These are phyloP conservation scores for Harringtonia aguacate DNA, from an alignment of 2,329 filamentous ascomycete species.

Conservation along the genomic window DNA sequence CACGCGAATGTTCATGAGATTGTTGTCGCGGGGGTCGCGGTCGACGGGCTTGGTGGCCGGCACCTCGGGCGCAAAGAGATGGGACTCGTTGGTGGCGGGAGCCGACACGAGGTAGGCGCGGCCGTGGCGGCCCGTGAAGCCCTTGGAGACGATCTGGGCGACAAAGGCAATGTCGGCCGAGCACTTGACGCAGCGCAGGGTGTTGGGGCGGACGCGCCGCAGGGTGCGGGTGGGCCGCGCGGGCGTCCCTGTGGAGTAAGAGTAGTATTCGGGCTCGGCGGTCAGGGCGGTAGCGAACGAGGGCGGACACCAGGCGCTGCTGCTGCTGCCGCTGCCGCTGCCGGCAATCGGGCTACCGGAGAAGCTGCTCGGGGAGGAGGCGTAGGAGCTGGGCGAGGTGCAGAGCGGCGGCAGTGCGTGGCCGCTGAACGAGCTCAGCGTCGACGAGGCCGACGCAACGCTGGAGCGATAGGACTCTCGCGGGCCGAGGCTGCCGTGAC, in stretches of 20 bases:
- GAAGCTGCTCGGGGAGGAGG: neutral
- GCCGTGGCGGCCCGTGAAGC: constrained; percentile 56
- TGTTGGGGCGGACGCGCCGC: constrained; percentile 36
- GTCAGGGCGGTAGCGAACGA: constrained; percentile 4
- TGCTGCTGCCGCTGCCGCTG: constrained; percentile 1
- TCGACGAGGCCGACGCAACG: constrained; percentile 4
- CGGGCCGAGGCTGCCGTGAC: neutral
- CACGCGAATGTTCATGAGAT: constrained; percentile 43
- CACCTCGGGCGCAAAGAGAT: constrained; percentile 8
- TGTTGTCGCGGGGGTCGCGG: neutral
- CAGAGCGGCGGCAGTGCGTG: constrained; percentile 11
- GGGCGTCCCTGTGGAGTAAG: neutral
- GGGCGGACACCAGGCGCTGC: neutral
- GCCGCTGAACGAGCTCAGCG: neutral
- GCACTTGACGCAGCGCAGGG: constrained; percentile 48
- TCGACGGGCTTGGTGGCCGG: constrained; percentile 13
- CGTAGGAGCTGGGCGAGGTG: constrained; percentile 8
- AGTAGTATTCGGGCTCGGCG: too few species aligned
- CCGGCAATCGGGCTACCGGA: neutral
- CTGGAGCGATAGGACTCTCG: constrained; percentile 1
- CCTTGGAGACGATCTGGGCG: constrained; percentile 53
- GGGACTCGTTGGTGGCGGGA: constrained; percentile 6
- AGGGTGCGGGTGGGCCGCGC: constrained; percentile 20
- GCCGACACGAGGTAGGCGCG: constrained; percentile 48
- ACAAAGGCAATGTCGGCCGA: constrained; percentile 49